phyloP scores from a whole-genome alignment of 345 rosid species.

The Eutrema japonicum region DNA sequence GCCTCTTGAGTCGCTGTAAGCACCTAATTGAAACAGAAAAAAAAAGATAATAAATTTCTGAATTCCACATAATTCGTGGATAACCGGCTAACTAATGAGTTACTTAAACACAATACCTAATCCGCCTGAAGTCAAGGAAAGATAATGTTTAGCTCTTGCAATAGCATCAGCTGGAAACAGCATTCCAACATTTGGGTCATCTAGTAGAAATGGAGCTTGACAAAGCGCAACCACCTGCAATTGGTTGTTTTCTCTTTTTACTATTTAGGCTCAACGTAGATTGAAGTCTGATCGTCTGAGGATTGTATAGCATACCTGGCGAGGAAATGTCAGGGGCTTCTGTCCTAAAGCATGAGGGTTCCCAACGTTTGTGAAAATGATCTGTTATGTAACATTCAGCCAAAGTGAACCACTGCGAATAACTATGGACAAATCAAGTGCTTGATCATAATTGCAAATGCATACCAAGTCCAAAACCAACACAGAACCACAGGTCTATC shows the following conservation, averaged over 20 bases:
- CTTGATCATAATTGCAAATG: neutral
- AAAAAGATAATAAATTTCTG: neutral
- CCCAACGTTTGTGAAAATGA: constrained; percentile 97
- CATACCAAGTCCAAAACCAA: constrained; percentile 27
- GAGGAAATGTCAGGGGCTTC: constrained; percentile 93
- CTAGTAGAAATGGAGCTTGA: constrained; percentile 96
- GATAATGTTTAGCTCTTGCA: constrained; percentile 94
- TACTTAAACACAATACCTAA: constrained; percentile 60
- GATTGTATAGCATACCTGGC: constrained; percentile 60
- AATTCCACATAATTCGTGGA: neutral
- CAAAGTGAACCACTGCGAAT: constrained; percentile 13
- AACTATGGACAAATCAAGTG: constrained; percentile 1
- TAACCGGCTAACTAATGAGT: neutral
- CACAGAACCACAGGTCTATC: constrained; percentile 11
- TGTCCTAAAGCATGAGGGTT: constrained; percentile 99
- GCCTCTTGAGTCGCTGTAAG: constrained; percentile 98
- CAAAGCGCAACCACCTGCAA: constrained; percentile 93
- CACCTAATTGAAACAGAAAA: constrained; percentile 55
- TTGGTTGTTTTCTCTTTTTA: neutral
- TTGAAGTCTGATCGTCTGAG: neutral
- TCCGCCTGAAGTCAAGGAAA: constrained; percentile 81
- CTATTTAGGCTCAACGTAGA: constrained; percentile 37
- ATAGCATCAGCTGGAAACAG: constrained; percentile 95
- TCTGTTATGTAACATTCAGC: constrained; percentile 53
- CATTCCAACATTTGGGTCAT: constrained; percentile 93